Evolutionary conservation across 495 filamentous ascomycete genomes (phyloP).

Genomic region (Mytilinidion resinicola): DNA sequence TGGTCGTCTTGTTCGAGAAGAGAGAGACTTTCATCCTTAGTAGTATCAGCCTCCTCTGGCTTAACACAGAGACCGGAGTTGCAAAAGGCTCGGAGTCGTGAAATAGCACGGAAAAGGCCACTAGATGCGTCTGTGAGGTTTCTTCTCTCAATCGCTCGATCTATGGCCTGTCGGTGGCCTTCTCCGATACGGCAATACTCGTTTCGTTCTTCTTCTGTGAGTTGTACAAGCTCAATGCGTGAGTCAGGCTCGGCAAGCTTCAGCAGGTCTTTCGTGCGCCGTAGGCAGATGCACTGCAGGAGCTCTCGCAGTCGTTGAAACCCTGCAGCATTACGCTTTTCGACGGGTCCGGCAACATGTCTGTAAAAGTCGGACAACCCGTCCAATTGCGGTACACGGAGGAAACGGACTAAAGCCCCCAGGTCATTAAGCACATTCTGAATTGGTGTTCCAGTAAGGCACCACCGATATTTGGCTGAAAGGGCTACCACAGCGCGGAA

Average conservation of each 20-base stretch:
- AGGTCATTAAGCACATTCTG: conserved; percentile 25
- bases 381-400: background rate
- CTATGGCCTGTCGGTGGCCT: background rate
- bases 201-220: conserved; percentile 14
- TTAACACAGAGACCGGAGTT: too few relatives aligned
- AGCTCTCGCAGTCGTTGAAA: conserved; percentile 4
- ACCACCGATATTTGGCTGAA: conserved; percentile 17
- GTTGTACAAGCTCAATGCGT: background rate
- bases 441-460: conserved; percentile 24
- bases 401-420: conserved; percentile 18
- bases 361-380: too few relatives aligned
- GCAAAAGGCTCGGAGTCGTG: too few relatives aligned
- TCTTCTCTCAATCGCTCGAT: too few relatives aligned
- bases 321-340: conserved; percentile 7
- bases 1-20: conserved; percentile 1
- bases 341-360: background rate
- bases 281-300: conserved; percentile 20
- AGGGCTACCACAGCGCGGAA: conserved; percentile 14
- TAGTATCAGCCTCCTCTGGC: too few relatives aligned
- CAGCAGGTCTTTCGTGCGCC: conserved; percentile 20
- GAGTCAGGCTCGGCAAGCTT: conserved; percentile 14
- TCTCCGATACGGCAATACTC: conserved; percentile 1
- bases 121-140: too few relatives aligned
- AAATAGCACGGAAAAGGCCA: too few relatives aligned
- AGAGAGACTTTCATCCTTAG: background rate